These are phyloP conservation scores for Ophiostoma australiae DNA, from an alignment of 2,329 filamentous ascomycete species.

Conservation along the genomic window DNA sequence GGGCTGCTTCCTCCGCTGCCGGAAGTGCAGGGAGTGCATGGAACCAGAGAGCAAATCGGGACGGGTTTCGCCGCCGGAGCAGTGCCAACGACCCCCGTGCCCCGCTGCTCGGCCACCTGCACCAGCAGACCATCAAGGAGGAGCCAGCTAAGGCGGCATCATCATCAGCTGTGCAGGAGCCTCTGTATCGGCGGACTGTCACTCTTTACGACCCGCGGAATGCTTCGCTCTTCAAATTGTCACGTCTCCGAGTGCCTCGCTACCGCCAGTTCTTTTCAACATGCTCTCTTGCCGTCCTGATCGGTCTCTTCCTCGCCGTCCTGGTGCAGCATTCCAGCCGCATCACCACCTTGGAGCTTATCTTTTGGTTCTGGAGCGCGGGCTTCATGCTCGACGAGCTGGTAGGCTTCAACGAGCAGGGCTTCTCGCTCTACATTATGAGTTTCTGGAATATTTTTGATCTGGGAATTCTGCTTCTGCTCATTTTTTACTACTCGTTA, in stretches of 20 bases:
- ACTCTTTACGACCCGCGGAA: conserved; percentile 86
- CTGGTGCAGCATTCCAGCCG: conserved; percentile 67
- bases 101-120: conserved; percentile 43
- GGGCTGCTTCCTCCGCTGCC: conserved; percentile 27
- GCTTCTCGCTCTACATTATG: conserved; percentile 93
- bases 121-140: conserved; percentile 27
- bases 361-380: conserved; percentile 98
- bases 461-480: conserved; percentile 76
- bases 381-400: conserved; percentile 96
- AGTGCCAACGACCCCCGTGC: conserved; percentile 42
- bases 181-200: conserved; percentile 62
- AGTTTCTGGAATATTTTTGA: conserved; percentile 98
- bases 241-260: conserved; percentile 80
- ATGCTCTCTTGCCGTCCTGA: conserved; percentile 75
- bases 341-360: conserved; percentile 77
- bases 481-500: conserved; percentile 86
- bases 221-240: conserved; percentile 86
- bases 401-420: conserved; percentile 93
- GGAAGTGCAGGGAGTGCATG: conserved; percentile 24
- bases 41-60: neutral
- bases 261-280: conserved; percentile 91
- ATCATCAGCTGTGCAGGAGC: conserved; percentile 6
- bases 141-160: conserved; percentile 14
- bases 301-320: conserved; percentile 80
- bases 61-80: conserved; percentile 26